Evolutionary conservation across 2,329 filamentous ascomycete species (phyloP), one percentile per base, ranked within the genome.

Genomic region (Septoria petroselini): DNA sequence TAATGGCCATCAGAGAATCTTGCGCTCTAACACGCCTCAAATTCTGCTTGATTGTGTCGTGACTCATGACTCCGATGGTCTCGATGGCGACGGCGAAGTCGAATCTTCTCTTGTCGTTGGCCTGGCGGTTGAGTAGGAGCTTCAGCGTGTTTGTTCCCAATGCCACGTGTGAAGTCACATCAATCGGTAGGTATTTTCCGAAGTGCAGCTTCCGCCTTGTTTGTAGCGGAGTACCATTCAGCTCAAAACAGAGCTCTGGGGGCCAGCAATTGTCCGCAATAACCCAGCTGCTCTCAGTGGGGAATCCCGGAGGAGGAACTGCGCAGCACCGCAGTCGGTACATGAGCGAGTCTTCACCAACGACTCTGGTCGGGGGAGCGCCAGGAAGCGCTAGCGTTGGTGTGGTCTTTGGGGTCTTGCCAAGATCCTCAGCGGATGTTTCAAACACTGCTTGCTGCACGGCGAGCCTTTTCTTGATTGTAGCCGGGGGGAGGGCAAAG

Each of bases 181-280:
- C 88, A 4, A 87, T 73, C 0, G 91, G 84, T 7, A 89, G 68
- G 59, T 94, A 87, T 58, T 84, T 87, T 8, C 83, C 84, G 62
- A 91, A 79, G 54, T 93, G 84, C 1, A 80, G 67, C 60, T 87
- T 88, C 21, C 85, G 79, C 33, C 85, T 79, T 12, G 88, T 65
- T 8, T 81, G 72, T 1, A 79, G 62, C 14, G 57, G 39, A 0
- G 69, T 63, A 0, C 68, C 73, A 59, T 95, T 95, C 53, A 94
- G 67, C 12, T 77, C 74, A 53, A 91, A 75, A 53, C 84, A 88
- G 0, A 89, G 74, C 42, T 80, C 78, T 29, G 78, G 73, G 0
- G 89, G 88, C 90, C 89, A 96, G 17, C 68, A 63, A 4, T 79
- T 85, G 27, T 85, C 79, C n/a, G 73, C 67, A 1, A 76, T 73